A percentile compares a stretch with the other conserved stretches of the same genome.
These are phyloP conservation scores for Vitis hybrid DNA, from an alignment of 177 flowering plant genomes.

Conservation along the genomic window DNA sequence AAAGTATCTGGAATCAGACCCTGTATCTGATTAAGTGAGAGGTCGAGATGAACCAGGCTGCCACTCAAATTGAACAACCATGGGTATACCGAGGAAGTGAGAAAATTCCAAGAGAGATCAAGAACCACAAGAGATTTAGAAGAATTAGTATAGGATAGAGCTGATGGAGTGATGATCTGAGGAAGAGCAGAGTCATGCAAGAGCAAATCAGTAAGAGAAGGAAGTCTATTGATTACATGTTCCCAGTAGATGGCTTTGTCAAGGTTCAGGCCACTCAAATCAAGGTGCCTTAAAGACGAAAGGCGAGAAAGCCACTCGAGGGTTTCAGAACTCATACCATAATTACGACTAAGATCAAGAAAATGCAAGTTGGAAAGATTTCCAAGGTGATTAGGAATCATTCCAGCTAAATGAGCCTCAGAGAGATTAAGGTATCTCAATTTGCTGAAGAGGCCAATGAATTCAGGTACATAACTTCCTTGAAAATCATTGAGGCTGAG, in stretches of 20 bases:
- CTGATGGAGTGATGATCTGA: background rate
- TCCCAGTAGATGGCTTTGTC: conserved; percentile 7
- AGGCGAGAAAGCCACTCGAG: conserved; percentile 23
- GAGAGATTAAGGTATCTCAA: conserved; percentile 21
- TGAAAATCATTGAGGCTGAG: conserved; percentile 24
- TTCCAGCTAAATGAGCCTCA: conserved; percentile 1
- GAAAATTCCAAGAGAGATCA: conserved; percentile 10
- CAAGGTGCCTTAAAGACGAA: conserved; percentile 4
- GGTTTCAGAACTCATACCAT: background rate
- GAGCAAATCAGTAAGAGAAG: conserved; percentile 4
- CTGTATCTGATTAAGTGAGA: too few relatives aligned
- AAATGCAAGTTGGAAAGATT: conserved; percentile 23
- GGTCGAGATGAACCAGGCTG: too few relatives aligned
- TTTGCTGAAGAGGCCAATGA: conserved; percentile 19
- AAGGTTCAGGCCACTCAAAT: conserved; percentile 6
- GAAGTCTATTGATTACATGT: conserved; percentile 4
- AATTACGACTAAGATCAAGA: conserved; percentile 19
- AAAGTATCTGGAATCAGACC: too few relatives aligned
- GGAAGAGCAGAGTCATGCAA: conserved; percentile 12
- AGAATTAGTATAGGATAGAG: conserved; percentile 5
- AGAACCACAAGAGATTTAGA: conserved; percentile 8
- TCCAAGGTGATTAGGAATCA: conserved; percentile 29
- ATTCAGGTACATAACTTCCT: conserved; percentile 16
- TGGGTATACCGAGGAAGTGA: conserved; percentile 7
- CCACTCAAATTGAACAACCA: conserved; percentile 8